phyloP scores from a whole-genome alignment of 164 flowering plant genomes.

The Liquidambar formosana region DNA sequence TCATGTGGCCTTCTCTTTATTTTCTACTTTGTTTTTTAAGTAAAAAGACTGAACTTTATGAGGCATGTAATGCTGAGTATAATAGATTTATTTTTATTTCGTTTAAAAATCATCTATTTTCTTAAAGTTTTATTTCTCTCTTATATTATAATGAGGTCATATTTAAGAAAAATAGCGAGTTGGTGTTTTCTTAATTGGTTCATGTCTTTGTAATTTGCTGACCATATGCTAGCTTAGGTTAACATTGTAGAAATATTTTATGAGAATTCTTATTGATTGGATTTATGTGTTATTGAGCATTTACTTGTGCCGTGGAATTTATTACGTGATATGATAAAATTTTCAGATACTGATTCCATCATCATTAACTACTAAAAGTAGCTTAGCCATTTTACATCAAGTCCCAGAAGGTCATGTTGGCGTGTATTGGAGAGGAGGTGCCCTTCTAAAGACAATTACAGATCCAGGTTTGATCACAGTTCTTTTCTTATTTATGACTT shows the following conservation, averaged over 20 bases:
- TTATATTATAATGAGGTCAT: not conserved
- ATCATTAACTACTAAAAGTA: conserved; percentile 21
- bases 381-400: conserved; percentile 72
- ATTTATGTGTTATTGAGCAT: not conserved
- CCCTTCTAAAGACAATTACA: conserved; percentile 73
- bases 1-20: no score
- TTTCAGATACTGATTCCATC: conserved; percentile 40
- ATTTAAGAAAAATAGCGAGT: not conserved
- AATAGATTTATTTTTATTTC: not conserved
- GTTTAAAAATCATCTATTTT: no score
- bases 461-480: conserved; percentile 63
- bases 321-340: not conserved
- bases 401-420: conserved; percentile 99
- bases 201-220: not conserved
- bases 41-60: not conserved
- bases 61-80: not conserved
- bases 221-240: not conserved
- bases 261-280: not conserved
- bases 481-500: not conserved
- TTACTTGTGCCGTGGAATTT: not conserved
- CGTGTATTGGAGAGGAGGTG: conserved; percentile 98
- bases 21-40: not conserved
- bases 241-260: not conserved
- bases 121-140: not conserved
- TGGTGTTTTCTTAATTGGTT: not conserved